Conservation (phyloP, 2,329 filamentous ascomycete genomes). For the Diaporthe nobilis region DNA sequence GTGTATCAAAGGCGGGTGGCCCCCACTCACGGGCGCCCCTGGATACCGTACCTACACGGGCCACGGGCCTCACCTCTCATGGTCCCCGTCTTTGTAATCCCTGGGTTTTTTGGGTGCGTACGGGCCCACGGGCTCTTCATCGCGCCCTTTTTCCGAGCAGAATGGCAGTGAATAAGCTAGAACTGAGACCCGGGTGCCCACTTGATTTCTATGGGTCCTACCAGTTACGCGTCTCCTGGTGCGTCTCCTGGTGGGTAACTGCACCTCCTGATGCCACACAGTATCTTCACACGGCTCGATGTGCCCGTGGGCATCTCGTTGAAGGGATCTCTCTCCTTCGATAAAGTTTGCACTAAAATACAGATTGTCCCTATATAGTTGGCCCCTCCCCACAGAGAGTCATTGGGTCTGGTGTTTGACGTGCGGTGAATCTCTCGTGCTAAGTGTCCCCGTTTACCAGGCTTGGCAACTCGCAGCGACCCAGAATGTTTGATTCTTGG, state of each 20-base stretch:
- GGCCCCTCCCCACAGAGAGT: neutral
- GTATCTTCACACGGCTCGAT: neutral
- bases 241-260: neutral
- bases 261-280: neutral
- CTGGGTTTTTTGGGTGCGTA: neutral
- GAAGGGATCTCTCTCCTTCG: neutral
- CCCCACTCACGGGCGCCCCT: neutral
- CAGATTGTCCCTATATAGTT: neutral
- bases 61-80: neutral
- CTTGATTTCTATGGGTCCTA: neutral
- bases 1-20: neutral
- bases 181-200: neutral
- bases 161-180: neutral
- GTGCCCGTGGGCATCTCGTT: neutral
- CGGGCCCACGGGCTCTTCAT: neutral
- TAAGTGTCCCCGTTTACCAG: neutral
- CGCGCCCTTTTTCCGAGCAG: neutral
- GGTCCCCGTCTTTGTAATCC: neutral
- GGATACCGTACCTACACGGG: neutral
- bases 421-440: neutral
- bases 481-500: neutral
- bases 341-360: neutral
- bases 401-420: neutral
- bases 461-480: no score
- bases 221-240: neutral